Base-by-base conservation (phyloP, 2,329 filamentous ascomycete species). In the Diaporthe citri region DNA sequence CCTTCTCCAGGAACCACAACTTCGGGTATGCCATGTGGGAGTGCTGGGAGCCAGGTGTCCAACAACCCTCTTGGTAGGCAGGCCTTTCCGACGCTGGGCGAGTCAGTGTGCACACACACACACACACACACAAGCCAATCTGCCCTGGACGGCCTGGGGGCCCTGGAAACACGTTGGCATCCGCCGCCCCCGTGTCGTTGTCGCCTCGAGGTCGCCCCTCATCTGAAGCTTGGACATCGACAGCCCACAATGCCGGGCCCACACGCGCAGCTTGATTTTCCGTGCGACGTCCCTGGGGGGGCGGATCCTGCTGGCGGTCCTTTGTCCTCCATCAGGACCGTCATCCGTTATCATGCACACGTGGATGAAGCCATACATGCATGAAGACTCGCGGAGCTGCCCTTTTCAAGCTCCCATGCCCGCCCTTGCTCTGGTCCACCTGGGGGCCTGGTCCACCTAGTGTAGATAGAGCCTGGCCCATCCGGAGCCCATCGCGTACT, bases 21-120 rank as follows among this genome's bases (percentile, higher is more conserved):
- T 67, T 67, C 64, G 64, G 64, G 64, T 52, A 28, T 36, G 64
- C 64, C 64, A 67, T 67, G 64, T 67, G 64, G 64, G 64, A 67
- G 64, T 12, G 22, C 64, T 67, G 64, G 46, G 46, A 67, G 46
- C 31, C 28, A 51, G 43, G 12, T 34, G 31, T n/a, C 60, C 60
- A 36, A 12, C 5, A 10, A 36, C 4, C 28, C 34, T 41, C 48
- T 0, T 66, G 28, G 41, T 34, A 66, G 25, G 41, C 22, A 52
- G 62, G 34, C 41, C 41, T 36, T 39, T 52, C 28, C 46, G 46
- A 67, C 22, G 9, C 20, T 15, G 62, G 31, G 31, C 43, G 62
- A 67, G 62, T 67, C 62, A 67, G 62, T 67, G 62, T 31, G 62
- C 31, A 39, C n/a, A n/a, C n/a, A n/a, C n/a, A n/a, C n/a, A n/a